Base-by-base conservation (phyloP, 352 stramenopile genomes). In the Phytophthora capsici region DNA sequence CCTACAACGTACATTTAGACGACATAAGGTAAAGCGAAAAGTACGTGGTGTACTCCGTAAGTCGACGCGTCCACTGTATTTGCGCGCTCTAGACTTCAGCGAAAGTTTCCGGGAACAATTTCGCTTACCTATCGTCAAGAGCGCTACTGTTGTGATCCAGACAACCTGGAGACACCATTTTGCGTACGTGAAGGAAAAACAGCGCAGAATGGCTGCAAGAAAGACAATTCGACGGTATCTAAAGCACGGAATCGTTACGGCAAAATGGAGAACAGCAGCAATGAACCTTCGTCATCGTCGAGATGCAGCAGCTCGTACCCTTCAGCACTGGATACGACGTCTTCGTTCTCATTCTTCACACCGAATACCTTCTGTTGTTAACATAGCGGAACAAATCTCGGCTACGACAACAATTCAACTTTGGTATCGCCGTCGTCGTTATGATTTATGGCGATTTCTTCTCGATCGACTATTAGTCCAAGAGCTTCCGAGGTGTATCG, bases 1-100 rank as follows among this genome's bases (percentile, higher is more conserved):
- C 47, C 63, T 93, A 4, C 82, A 93, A 52, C 72, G 73, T 12
- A 75, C 75, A 10, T 88, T 80, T 23, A 62, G 51, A 22, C 71
- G 63, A 10, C 74, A 69, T 14, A 59, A 52, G 2, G 57, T 88
- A 22, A 57, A 69, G 1, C 52, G 55, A 2, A 71, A 75, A 36
- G 62, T 78, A 19, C 71, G 75, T 10, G 32, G 19, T 12, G 57
- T 71, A 8, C 50, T 90, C 38, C 20, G 55, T 9, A 64, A 67
- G 38, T 84, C 79, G 1, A 66, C 73, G 23, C 59, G 68, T 0
- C 79, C 84, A 2, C 66, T 92, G 51, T 90, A 86, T 40, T 47
- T 90, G 16, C 73, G 78, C 3, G 74, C 75, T 32, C 22, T 57
- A 2, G 20, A 66, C 4, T 48, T 57, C n/a, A 68, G 60, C 12